Evolutionary conservation across 2,329 filamentous ascomycete species (phyloP).

Genomic region (Grosmannia penicillata): DNA sequence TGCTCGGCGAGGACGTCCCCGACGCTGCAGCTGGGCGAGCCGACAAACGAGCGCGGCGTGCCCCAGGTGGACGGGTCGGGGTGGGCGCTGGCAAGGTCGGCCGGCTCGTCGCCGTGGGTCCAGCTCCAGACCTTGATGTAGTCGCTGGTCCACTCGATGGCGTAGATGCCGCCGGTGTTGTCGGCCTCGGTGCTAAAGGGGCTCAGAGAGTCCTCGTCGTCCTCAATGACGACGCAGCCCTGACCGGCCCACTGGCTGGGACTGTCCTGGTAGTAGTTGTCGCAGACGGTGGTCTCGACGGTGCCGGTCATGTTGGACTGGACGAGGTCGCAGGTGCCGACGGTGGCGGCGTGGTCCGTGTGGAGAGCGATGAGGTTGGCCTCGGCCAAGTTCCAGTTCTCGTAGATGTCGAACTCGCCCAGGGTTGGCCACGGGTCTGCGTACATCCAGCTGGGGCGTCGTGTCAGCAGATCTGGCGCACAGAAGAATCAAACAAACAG

Average conservation of each 20-base stretch:
- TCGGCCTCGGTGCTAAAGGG: slow-evolving; percentile 2
- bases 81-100: slow-evolving; percentile 20
- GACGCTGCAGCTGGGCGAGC: slow-evolving; percentile 45
- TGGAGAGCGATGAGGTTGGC: slow-evolving; percentile 45
- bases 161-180: slow-evolving; percentile 16
- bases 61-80: slow-evolving; percentile 55
- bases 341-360: slow-evolving; percentile 21
- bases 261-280: slow-evolving; percentile 15
- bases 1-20: slow-evolving; percentile 47
- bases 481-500: too few relatives aligned
- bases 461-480: too few relatives aligned
- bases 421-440: slow-evolving; percentile 41
- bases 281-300: slow-evolving; percentile 23
- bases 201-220: slow-evolving; percentile 2
- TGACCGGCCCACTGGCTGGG: slow-evolving; percentile 21
- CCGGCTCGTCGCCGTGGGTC: slow-evolving; percentile 17
- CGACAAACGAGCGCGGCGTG: slow-evolving; percentile 45
- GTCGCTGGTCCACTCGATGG: slow-evolving; percentile 26
- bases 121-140: slow-evolving; percentile 28
- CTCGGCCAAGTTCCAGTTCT: slow-evolving; percentile 43
- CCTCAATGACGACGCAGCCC: slow-evolving; percentile 26
- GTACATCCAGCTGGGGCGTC: slow-evolving; percentile 29
- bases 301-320: slow-evolving; percentile 15
- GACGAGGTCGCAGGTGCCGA: slow-evolving; percentile 22
- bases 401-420: slow-evolving; percentile 55